Evolutionary conservation across 495 filamentous ascomycete genomes (phyloP).

Genomic region (Physcia stellaris): DNA sequence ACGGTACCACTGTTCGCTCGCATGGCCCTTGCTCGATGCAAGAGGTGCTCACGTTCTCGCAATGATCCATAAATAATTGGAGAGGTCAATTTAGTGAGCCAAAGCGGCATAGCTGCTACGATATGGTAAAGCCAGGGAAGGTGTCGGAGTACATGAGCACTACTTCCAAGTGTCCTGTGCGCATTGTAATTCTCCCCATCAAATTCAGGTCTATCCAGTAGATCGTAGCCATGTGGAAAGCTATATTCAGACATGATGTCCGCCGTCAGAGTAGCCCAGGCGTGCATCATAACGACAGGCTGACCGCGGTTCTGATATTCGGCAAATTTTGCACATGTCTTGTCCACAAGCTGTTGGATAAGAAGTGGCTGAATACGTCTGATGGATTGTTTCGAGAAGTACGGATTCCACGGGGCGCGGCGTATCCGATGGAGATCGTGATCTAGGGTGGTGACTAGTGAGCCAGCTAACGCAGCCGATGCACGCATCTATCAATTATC

Average conservation of each 20-base stretch:
- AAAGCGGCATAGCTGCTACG: slow-evolving; percentile 7
- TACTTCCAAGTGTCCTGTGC: slow-evolving; percentile 3
- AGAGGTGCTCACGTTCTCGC: background rate
- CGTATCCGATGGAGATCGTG: slow-evolving; percentile 21
- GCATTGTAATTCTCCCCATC: slow-evolving; percentile 7
- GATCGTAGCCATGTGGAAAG: slow-evolving; percentile 25
- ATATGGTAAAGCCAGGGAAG: slow-evolving; percentile 9
- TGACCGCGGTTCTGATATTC: slow-evolving; percentile 13
- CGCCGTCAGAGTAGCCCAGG: slow-evolving; percentile 17
- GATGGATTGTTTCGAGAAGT: slow-evolving; percentile 20
- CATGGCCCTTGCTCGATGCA: slow-evolving; percentile 1
- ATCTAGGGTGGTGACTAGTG: slow-evolving; percentile 15
- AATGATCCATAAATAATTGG: slow-evolving; percentile 3
- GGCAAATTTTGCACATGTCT: slow-evolving; percentile 12
- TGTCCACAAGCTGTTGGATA: slow-evolving; percentile 12
- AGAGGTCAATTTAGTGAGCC: slow-evolving; percentile 5
- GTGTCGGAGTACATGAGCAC: slow-evolving; percentile 7
- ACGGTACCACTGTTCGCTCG: background rate
- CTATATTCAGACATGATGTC: slow-evolving; percentile 33
- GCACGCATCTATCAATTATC: slow-evolving; percentile 7
- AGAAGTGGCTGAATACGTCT: slow-evolving; percentile 15
- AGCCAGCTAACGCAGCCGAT: slow-evolving; percentile 7
- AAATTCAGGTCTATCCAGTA: slow-evolving; percentile 15
- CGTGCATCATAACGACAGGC: slow-evolving; percentile 19
- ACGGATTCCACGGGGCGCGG: slow-evolving; percentile 21